Evolutionary conservation across 305 asterid species (phyloP).

Genomic region (Rubia tinctorum): DNA sequence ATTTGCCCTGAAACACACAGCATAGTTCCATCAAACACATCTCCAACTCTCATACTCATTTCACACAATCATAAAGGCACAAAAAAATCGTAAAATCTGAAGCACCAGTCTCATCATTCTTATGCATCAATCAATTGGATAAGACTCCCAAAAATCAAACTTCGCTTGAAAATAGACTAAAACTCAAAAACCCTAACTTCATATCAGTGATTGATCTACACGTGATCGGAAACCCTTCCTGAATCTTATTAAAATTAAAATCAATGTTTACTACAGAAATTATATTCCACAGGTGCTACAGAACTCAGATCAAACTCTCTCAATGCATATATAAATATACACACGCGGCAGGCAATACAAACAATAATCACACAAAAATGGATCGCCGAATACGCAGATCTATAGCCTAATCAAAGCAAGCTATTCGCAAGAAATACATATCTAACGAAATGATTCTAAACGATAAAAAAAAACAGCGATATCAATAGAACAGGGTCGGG

Average conservation of each 20-base stretch:
- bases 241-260: not conserved
- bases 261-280: not conserved
- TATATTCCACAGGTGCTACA: not conserved
- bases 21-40: not conserved
- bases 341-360: not conserved
- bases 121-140: not conserved
- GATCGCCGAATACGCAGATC: not conserved
- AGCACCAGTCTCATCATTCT: not conserved
- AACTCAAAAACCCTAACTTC: not conserved
- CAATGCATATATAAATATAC: not conserved
- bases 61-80: not conserved
- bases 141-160: not conserved
- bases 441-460: not conserved
- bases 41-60: not conserved
- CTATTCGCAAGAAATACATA: not conserved
- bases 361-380: not conserved
- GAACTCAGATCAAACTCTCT: not conserved
- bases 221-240: not conserved
- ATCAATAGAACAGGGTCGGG: not conserved
- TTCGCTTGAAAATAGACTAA: not conserved
- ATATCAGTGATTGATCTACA: not conserved
- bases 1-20: conserved; percentile 22
- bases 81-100: not conserved
- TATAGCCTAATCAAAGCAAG: not conserved
- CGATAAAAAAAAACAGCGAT: not conserved